These are phyloP conservation scores for Gaertneriomyces sp. DNA, from an alignment of 192 early-diverging fungal species.

Conservation along the genomic window DNA sequence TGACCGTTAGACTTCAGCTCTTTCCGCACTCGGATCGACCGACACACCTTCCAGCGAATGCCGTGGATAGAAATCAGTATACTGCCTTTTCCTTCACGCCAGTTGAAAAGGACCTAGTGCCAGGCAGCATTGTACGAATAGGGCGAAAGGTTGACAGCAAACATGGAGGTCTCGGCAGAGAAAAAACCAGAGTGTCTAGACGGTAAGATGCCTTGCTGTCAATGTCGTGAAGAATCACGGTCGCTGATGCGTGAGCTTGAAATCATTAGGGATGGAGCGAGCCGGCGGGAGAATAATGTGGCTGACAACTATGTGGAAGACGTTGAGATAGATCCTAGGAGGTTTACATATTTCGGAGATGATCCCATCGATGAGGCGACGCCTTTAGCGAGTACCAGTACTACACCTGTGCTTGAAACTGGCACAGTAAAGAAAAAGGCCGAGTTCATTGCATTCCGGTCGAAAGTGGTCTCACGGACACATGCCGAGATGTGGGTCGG, in stretches of 20 bases:
- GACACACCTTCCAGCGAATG: not conserved
- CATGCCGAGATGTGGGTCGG: slow-evolving; percentile 93
- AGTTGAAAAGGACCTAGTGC: slow-evolving; percentile 34
- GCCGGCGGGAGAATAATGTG: too few relatives aligned
- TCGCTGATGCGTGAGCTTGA: too few relatives aligned
- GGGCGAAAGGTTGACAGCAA: slow-evolving; percentile 40
- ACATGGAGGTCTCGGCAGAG: not conserved
- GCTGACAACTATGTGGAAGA: too few relatives aligned
- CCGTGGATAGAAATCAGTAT: slow-evolving; percentile 3
- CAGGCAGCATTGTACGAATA: slow-evolving; percentile 36
- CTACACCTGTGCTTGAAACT: not conserved
- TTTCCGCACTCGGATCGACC: slow-evolving; percentile 32
- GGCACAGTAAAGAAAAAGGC: slow-evolving; percentile 13
- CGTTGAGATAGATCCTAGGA: too few relatives aligned
- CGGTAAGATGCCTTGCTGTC: too few relatives aligned
- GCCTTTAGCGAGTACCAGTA: too few relatives aligned
- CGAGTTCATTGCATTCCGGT: slow-evolving; percentile 45
- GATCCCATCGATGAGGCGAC: too few relatives aligned
- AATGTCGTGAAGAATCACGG: too few relatives aligned
- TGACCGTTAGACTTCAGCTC: slow-evolving; percentile 25
- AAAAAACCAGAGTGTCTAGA: not conserved
- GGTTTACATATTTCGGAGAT: too few relatives aligned
- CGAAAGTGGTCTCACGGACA: slow-evolving; percentile 86
- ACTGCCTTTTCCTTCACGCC: slow-evolving; percentile 38
- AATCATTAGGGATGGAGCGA: too few relatives aligned